phyloP scores from a whole-genome alignment of 2,329 filamentous ascomycete species.

The Microdochium nivale region DNA sequence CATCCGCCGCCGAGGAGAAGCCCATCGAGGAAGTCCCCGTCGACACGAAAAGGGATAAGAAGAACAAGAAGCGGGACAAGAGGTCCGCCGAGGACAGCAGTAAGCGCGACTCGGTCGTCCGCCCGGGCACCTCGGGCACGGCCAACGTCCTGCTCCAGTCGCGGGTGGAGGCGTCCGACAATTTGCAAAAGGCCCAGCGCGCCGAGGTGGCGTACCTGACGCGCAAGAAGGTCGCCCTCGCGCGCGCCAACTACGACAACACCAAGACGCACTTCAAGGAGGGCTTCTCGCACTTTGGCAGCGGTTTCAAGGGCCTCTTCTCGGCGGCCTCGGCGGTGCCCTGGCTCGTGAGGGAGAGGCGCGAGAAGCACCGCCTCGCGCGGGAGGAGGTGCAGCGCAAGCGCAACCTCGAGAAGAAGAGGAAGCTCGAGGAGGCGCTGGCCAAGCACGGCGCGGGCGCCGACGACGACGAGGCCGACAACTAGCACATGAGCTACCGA shows the following conservation, averaged over 20 bases:
- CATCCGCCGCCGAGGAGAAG: not conserved
- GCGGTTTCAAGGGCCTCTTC: slow-evolving; percentile 21
- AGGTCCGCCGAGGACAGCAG: slow-evolving; percentile 2
- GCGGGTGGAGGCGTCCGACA: slow-evolving; percentile 26
- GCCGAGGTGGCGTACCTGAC: slow-evolving; percentile 32
- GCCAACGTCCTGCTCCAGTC: slow-evolving; percentile 30
- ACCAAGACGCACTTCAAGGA: slow-evolving; percentile 29
- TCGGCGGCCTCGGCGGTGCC: slow-evolving; percentile 21
- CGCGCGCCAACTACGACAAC: slow-evolving; percentile 26
- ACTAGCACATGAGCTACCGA: not conserved
- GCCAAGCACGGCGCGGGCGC: not conserved
- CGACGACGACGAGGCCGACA: not conserved
- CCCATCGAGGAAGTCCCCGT: not conserved
- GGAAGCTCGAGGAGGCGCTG: slow-evolving; percentile 22
- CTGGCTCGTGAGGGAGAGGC: slow-evolving; percentile 27
- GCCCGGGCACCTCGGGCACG: slow-evolving; percentile 33
- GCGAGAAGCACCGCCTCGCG: slow-evolving; percentile 19
- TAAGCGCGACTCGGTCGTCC: slow-evolving; percentile 7
- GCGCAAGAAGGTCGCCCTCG: slow-evolving; percentile 29
- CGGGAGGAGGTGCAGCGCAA: slow-evolving; percentile 19
- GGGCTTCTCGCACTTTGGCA: slow-evolving; percentile 24
- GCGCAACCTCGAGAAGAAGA: slow-evolving; percentile 23
- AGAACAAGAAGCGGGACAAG: slow-evolving; percentile 6
- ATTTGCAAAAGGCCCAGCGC: slow-evolving; percentile 26
- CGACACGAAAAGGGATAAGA: not conserved